These are phyloP conservation scores for Suhomyces sp. DNA, from an alignment of 805 yeast species.

Conservation along the genomic window DNA sequence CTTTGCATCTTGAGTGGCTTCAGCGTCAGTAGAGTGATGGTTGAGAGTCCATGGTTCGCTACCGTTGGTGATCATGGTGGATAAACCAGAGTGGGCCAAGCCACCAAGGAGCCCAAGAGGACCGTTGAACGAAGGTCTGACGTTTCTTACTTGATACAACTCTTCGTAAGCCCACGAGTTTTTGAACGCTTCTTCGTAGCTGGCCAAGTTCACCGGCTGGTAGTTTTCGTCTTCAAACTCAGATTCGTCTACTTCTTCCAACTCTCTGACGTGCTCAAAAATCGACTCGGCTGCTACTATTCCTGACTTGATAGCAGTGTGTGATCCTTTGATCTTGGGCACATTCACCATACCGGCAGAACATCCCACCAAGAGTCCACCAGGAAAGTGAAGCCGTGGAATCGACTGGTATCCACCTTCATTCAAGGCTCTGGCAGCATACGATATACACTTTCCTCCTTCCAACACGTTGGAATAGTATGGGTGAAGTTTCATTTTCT, in stretches of 20 bases:
- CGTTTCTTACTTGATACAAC: constrained; percentile 78
- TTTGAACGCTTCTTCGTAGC: constrained; percentile 64
- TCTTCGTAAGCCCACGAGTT: constrained; percentile 87
- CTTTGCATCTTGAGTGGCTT: constrained; percentile 64
- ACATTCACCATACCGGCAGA: constrained; percentile 97
- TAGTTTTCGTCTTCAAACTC: constrained; percentile 37
- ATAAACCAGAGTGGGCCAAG: constrained; percentile 76
- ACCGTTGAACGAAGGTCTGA: constrained; percentile 84
- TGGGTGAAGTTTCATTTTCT: constrained; percentile 89
- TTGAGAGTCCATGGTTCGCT: constrained; percentile 83
- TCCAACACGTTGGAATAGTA: constrained; percentile 67
- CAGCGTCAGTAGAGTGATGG: constrained; percentile 69
- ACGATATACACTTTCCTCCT: constrained; percentile 90
- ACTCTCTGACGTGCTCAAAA: constrained; percentile 41
- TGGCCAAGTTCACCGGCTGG: constrained; percentile 41
- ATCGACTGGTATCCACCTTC: constrained; percentile 97
- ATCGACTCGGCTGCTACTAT: constrained; percentile 90
- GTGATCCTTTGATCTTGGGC: constrained; percentile 96
- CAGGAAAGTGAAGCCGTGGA: constrained; percentile 89
- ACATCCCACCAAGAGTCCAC: constrained; percentile 93
- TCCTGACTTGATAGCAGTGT: constrained; percentile 95
- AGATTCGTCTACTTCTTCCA: constrained; percentile 46
- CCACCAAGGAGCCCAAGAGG: constrained; percentile 82
- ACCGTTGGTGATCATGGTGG: constrained; percentile 76
- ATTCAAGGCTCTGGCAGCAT: constrained; percentile 93